Conservation (phyloP, 2,329 filamentous ascomycete species). For the Ceratocystiopsis brevicomis region DNA sequence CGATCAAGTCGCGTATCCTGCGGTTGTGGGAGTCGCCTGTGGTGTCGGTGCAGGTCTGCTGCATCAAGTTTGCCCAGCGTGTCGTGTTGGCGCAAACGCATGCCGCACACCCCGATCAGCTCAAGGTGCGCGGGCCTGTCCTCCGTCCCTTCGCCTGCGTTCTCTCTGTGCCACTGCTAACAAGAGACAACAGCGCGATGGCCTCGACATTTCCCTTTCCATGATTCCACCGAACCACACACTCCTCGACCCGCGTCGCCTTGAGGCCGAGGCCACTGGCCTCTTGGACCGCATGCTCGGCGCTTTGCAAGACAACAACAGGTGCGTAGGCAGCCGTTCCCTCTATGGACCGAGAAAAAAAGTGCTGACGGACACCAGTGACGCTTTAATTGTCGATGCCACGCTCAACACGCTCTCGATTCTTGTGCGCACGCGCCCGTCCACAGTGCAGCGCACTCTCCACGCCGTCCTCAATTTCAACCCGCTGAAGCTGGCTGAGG, state of each 20-base stretch:
- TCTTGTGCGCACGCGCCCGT: conserved; percentile 63
- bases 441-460: conserved; percentile 69
- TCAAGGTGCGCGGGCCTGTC: conserved; percentile 37
- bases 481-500: conserved; percentile 57
- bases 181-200: conserved; percentile 34
- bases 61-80: conserved; percentile 91
- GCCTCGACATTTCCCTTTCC: conserved; percentile 69
- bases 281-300: conserved; percentile 74
- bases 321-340: conserved; percentile 30
- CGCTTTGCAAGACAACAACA: conserved; percentile 70
- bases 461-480: conserved; percentile 80
- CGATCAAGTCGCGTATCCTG: conserved; percentile 78
- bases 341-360: no score
- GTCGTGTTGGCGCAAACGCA: conserved; percentile 83
- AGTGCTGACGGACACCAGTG: conserved; percentile 28
- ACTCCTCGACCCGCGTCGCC: conserved; percentile 55
- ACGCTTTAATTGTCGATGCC: conserved; percentile 74
- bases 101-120: conserved; percentile 58
- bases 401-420: conserved; percentile 77
- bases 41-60: conserved; percentile 70
- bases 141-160: neutral
- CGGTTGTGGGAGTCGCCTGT: conserved; percentile 69
- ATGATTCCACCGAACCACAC: conserved; percentile 72
- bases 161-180: neutral
- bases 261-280: conserved; percentile 86